Percentiles rank a stretch among this genome's conserved stretches.
Evolutionary conservation across 2,329 filamentous ascomycete genomes (phyloP).

Genomic region (Dothidotthia symphoricarpi): DNA sequence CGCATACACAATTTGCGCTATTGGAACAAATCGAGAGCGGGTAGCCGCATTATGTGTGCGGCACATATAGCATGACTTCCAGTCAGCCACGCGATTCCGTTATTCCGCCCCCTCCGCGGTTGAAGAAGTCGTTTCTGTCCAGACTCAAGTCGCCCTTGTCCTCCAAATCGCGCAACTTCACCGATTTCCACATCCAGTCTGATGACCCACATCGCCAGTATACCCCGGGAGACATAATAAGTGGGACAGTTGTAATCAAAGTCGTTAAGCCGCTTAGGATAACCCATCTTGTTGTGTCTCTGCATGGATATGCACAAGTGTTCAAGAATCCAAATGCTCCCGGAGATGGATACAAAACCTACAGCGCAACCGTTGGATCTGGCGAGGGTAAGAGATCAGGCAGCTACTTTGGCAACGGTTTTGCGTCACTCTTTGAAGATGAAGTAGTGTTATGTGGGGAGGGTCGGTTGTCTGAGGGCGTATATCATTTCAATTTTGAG

Average conservation of each 20-base stretch:
- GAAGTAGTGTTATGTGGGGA: conserved; percentile 78
- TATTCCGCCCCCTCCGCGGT: conserved; percentile 27
- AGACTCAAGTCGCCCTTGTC: conserved; percentile 58
- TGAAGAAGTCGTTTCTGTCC: conserved; percentile 47
- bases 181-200: conserved; percentile 75
- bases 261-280: conserved; percentile 72
- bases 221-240: conserved; percentile 70
- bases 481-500: conserved; percentile 78
- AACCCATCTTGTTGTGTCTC: conserved; percentile 74
- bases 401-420: conserved; percentile 70
- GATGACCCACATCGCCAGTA: conserved; percentile 78
- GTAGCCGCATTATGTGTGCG: conserved; percentile 42
- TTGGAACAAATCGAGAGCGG: conserved; percentile 23
- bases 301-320: conserved; percentile 77
- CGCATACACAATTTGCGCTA: conserved; percentile 4
- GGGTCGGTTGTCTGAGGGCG: conserved; percentile 69
- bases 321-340: conserved; percentile 68
- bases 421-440: conserved; percentile 79
- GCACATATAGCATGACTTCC: conserved; percentile 42
- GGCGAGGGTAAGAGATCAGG: conserved; percentile 54
- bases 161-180: conserved; percentile 61
- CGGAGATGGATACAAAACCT: conserved; percentile 52
- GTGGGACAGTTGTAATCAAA: conserved; percentile 69
- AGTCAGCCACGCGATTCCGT: conserved; percentile 35
- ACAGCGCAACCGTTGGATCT: conserved; percentile 52